phyloP scores from a whole-genome alignment of 768 basidiomycete species.

The Plicaturopsis crispa region DNA sequence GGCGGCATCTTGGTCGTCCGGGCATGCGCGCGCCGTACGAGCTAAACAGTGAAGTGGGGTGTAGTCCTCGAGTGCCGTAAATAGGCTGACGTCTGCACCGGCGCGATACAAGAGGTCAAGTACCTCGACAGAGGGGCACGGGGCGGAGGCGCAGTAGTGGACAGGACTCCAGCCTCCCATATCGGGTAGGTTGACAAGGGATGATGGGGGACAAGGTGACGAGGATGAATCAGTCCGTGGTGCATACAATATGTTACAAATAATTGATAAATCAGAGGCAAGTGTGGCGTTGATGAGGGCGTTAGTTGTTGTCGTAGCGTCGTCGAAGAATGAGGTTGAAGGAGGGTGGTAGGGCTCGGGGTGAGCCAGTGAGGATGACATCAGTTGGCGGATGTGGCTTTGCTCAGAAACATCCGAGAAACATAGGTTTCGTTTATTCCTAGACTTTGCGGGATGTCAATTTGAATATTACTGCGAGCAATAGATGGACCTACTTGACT shows the following conservation, averaged over 20 bases:
- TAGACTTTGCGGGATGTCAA: no score
- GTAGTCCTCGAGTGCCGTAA: constrained; percentile 48
- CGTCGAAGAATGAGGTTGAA: constrained; percentile 32
- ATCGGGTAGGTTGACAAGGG: constrained; percentile 66
- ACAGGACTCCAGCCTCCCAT: constrained; percentile 64
- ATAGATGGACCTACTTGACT: no score
- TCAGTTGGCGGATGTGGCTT: no score
- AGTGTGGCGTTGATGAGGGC: constrained; percentile 49
- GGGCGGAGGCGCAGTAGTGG: constrained; percentile 57
- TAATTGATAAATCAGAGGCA: constrained; percentile 38
- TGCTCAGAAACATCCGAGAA: no score
- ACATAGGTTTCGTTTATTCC: no score
- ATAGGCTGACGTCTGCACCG: constrained; percentile 67
- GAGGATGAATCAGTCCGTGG: constrained; percentile 25
- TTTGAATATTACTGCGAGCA: no score
- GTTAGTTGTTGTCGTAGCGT: constrained; percentile 34
- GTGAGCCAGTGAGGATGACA: no score
- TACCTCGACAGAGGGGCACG: constrained; percentile 48
- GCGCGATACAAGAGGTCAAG: constrained; percentile 70
- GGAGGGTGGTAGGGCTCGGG: constrained; percentile 32
- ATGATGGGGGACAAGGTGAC: constrained; percentile 38
- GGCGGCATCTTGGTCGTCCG: constrained; percentile 24
- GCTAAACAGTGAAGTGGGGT: constrained; percentile 68
- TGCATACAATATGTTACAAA: constrained; percentile 51
- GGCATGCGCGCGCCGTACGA: constrained; percentile 13